Conservation (phyloP, 2,329 filamentous ascomycete species). For the Penicillium rolfsii region DNA sequence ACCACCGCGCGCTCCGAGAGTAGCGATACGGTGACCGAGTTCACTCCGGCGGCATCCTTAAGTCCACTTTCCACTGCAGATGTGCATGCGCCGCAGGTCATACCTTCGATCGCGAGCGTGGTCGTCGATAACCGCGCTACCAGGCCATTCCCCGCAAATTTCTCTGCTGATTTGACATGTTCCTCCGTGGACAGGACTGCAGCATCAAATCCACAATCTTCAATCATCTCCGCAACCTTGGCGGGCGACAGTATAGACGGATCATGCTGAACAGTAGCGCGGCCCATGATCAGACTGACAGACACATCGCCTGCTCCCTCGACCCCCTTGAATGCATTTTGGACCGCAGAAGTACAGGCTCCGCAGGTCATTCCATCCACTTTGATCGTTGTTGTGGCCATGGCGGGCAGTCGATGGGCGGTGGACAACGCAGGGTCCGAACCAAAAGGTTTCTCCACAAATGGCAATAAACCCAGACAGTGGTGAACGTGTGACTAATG, state of each 20-base stretch:
- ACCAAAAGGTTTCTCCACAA: conserved; percentile 25
- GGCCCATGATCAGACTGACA: conserved; percentile 91
- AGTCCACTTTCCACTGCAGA: conserved; percentile 82
- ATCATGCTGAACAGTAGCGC: conserved; percentile 92
- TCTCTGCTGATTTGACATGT: conserved; percentile 43
- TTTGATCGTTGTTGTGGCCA: conserved; percentile 88
- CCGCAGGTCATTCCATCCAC: conserved; percentile 89
- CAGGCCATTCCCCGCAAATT: conserved; percentile 32
- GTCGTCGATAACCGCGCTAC: conserved; percentile 60
- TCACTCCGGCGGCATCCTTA: conserved; percentile 72
- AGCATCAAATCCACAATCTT: conserved; percentile 90
- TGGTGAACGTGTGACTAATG: conserved; percentile 17
- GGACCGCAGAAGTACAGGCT: conserved; percentile 92
- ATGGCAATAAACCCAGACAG: conserved; percentile 19
- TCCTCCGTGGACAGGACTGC: conserved; percentile 81
- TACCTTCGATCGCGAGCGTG: conserved; percentile 78
- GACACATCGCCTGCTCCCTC: conserved; percentile 83
- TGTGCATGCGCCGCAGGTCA: conserved; percentile 90
- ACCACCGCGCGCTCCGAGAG: conserved; percentile 84
- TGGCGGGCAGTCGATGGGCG: conserved; percentile 50
- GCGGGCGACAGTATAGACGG: conserved; percentile 72
- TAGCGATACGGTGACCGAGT: conserved; percentile 78
- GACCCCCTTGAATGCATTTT: conserved; percentile 82
- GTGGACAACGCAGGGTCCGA: conserved; percentile 23
- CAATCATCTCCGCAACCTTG: conserved; percentile 79